A percentile compares a stretch with the other conserved stretches of the same genome.
phyloP scores from a whole-genome alignment of 2,329 filamentous ascomycete species.

The Graphilbum fragrans region DNA sequence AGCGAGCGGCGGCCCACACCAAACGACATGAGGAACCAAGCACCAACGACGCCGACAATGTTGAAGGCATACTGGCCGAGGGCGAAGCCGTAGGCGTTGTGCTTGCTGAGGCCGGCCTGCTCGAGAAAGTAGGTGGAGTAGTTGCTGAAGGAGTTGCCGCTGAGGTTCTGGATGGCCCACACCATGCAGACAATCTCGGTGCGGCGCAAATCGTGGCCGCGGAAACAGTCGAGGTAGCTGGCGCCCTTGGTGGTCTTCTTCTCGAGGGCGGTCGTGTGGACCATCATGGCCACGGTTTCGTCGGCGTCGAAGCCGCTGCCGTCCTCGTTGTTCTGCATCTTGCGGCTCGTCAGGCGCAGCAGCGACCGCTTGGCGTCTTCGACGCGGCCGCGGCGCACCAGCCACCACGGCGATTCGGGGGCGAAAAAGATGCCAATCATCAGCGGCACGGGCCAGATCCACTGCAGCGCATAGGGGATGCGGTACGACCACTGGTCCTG shows the following conservation, averaged over 20 bases:
- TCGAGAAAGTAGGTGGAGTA: slow-evolving; percentile 53
- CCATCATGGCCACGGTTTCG: slow-evolving; percentile 85
- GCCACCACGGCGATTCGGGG: slow-evolving; percentile 63
- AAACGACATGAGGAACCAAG: slow-evolving; percentile 67
- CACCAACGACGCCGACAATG: slow-evolving; percentile 69
- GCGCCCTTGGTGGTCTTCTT: slow-evolving; percentile 56
- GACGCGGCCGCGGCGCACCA: slow-evolving; percentile 53
- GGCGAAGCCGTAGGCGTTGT: slow-evolving; percentile 45
- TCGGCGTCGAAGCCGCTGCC: slow-evolving; percentile 67
- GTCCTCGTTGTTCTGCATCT: slow-evolving; percentile 31
- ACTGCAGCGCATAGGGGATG: slow-evolving; percentile 62
- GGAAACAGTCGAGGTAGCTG: slow-evolving; percentile 74
- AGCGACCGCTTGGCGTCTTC: slow-evolving; percentile 56
- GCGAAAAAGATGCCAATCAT: slow-evolving; percentile 55
- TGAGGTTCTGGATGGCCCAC: slow-evolving; percentile 52
- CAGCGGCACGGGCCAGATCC: slow-evolving; percentile 62
- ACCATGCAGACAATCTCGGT: slow-evolving; percentile 59
- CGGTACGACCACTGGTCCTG: slow-evolving; percentile 50
- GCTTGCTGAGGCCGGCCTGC: slow-evolving; percentile 42
- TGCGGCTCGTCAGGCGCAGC: slow-evolving; percentile 47
- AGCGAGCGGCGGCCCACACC: slow-evolving; percentile 65
- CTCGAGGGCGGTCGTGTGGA: slow-evolving; percentile 75
- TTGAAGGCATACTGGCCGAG: slow-evolving; percentile 58
- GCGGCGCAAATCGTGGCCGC: slow-evolving; percentile 61
- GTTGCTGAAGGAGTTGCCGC: slow-evolving; percentile 52